A percentile compares a stretch with the other conserved stretches of the same genome.
Evolutionary conservation across 176 grass and related monocot species (phyloP).

Genomic region (Bolboschoenus planiculmis): DNA sequence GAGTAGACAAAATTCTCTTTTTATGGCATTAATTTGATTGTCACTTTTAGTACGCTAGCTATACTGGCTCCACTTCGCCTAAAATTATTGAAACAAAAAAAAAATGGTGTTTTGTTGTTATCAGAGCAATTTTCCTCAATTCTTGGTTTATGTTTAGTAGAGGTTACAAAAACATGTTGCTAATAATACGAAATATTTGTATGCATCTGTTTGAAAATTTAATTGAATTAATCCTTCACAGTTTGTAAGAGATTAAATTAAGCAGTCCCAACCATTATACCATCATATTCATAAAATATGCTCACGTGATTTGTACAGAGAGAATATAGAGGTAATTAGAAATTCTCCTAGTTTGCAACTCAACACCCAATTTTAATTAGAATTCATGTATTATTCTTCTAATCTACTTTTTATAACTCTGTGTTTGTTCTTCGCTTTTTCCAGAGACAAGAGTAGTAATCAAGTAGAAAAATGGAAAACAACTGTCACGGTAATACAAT

Average conservation of each 20-base stretch:
- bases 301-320: not conserved
- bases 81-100: not conserved
- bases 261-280: not conserved
- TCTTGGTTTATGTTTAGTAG: not conserved
- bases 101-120: not conserved
- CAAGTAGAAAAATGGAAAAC: too few species aligned
- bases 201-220: not conserved
- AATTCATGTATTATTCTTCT: too few species aligned
- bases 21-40: constrained; percentile 9
- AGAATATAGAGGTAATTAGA: too few species aligned
- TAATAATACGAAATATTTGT: not conserved
- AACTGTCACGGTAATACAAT: too few species aligned
- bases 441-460: too few species aligned
- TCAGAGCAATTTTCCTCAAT: not conserved
- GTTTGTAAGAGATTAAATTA: not conserved
- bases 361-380: too few species aligned
- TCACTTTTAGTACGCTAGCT: constrained; percentile 4
- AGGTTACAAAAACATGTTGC: not conserved
- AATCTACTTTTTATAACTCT: too few species aligned
- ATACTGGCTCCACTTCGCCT: not conserved
- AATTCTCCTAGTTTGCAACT: too few species aligned
- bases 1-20: constrained; percentile 11
- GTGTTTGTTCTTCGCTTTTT: too few species aligned
- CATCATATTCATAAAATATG: not conserved
- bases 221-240: constrained; percentile 8